Base-by-base conservation (phyloP, 352 stramenopile species). In the Globisporangium orthogonon region DNA sequence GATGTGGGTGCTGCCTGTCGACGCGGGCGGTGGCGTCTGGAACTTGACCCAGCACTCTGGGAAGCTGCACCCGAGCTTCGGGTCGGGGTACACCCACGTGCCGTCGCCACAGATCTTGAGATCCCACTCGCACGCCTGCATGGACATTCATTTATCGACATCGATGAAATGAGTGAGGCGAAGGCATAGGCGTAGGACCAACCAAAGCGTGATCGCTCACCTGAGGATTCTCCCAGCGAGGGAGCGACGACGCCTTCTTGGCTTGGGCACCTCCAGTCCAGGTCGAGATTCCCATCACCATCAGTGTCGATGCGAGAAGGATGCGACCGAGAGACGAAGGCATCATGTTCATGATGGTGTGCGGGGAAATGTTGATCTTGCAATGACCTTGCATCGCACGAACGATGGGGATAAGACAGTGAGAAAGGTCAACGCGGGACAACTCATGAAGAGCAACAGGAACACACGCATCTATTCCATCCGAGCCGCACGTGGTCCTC, bases 21-120 rank as follows among this genome's bases (percentile, higher is more conserved):
- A 28, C 44, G 53, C 10, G 7, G 53, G 33, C 17, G 29, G 41
- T 9, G 55, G 47, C 29, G 39, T 47, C 6, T 48, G 29, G 28
- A 65, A 51, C 17, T 30, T 35, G 53, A 77, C 63, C 64, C 74
- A 70, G 57, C 78, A 89, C 14, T 75, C 65, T 28, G 73, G 65
- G 35, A 87, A 89, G 14, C 62, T 56, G 56, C 78, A 89, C 29
- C 71, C 58, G 14, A 56, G 60, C 37, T 83, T 69, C 7, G 63
- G 62, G 40, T 71, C 54, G 2, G 76, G 67, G 43, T 87, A 84
- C 15, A 86, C 74, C 79, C 79, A 89, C 53, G 76, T 86, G 50
- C 76, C 76, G 58, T 89, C 76, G 31, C 52, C 61, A 29, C 79
- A 89, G 39, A 89, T 68, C 49, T 74, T 76, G 50, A 87, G 58